Conservation (phyloP, 2,329 filamentous ascomycete genomes). For the Colletotrichum simmondsii region DNA sequence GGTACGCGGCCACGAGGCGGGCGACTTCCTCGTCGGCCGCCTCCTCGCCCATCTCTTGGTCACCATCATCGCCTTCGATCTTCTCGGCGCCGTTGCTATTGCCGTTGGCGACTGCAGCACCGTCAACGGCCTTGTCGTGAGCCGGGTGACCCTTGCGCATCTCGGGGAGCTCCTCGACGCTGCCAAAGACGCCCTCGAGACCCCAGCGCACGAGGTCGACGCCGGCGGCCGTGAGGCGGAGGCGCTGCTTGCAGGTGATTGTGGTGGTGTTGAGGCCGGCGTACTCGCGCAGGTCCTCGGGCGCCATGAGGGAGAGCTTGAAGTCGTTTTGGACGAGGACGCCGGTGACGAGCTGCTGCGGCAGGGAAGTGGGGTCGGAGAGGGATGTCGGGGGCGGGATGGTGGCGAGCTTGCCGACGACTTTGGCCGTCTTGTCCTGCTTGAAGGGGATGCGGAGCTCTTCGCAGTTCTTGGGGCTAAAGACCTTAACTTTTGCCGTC, state of each 20-base stretch:
- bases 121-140: constrained; percentile 46
- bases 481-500: constrained; percentile 87
- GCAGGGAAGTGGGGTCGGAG: constrained; percentile 43
- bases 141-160: constrained; percentile 54
- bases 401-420: constrained; percentile 91
- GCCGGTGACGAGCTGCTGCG: constrained; percentile 76
- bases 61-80: constrained; percentile 25
- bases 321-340: constrained; percentile 98
- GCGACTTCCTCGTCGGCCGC: constrained; percentile 74
- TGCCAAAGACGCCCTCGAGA: constrained; percentile 92
- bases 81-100: constrained; percentile 48
- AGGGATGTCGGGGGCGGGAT: constrained; percentile 72
- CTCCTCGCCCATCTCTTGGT: constrained; percentile 41
- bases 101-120: constrained; percentile 45
- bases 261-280: constrained; percentile 96
- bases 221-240: constrained; percentile 88
- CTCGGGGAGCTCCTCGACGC: constrained; percentile 76
- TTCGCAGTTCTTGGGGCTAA: constrained; percentile 93
- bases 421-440: constrained; percentile 93
- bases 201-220: constrained; percentile 94
- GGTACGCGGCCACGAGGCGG: constrained; percentile 65
- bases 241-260: constrained; percentile 90
- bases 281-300: constrained; percentile 94
- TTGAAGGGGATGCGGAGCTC: constrained; percentile 95
- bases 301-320: constrained; percentile 95